A percentile compares a stretch with the other conserved stretches of the same genome.
Conservation (phyloP, 176 grass and related monocot species). For the Oryza australiensis region DNA sequence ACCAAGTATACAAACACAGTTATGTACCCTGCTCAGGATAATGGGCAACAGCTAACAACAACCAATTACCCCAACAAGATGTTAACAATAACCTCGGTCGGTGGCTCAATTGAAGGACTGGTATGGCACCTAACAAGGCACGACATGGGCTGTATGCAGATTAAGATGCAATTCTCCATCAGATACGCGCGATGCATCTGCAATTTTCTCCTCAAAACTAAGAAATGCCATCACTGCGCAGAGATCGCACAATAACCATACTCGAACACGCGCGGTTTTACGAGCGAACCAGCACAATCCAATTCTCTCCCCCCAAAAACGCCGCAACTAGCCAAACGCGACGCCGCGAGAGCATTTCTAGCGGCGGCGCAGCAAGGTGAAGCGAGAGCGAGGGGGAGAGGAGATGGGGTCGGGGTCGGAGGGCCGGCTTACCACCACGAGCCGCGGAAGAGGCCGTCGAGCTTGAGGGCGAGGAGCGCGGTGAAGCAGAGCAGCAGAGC, state of each 20-base stretch:
- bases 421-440: conserved; percentile 66
- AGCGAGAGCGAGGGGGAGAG: background rate
- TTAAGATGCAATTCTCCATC: background rate
- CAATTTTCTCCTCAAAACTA: background rate
- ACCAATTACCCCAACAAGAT: background rate
- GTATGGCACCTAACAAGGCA: no score
- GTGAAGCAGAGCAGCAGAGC: conserved; percentile 78
- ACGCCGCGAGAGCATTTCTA: background rate
- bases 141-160: background rate
- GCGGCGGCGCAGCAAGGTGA: background rate
- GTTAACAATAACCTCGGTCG: background rate
- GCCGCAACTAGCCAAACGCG: background rate
- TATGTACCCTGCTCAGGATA: background rate
- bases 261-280: background rate
- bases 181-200: background rate
- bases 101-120: background rate
- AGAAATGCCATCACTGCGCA: background rate
- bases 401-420: no score
- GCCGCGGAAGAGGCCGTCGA: conserved; percentile 53
- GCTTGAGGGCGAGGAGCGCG: conserved; percentile 64
- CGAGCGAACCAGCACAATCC: background rate
- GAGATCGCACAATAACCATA: background rate
- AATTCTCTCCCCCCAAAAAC: background rate
- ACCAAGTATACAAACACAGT: background rate
- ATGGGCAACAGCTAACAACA: background rate